Conservation (phyloP, 2,329 filamentous ascomycete genomes). For the Claviceps monticola region DNA sequence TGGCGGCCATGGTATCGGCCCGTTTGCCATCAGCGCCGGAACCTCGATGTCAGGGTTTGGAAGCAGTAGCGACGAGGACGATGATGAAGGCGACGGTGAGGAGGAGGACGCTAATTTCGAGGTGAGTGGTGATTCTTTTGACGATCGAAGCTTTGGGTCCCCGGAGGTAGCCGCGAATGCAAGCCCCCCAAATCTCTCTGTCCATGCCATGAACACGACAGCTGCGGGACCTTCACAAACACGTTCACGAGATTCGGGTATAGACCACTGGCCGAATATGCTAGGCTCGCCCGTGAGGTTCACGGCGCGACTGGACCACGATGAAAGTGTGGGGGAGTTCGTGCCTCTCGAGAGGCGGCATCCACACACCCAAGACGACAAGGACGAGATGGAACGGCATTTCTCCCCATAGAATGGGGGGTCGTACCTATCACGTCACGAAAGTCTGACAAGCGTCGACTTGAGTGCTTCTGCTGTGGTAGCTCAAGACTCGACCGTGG, state of each 20-base stretch:
- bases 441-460: conserved; percentile 8
- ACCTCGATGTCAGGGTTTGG: conserved; percentile 82
- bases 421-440: background rate
- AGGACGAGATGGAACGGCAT: background rate
- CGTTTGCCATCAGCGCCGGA: conserved; percentile 59
- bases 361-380: background rate
- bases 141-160: conserved; percentile 15
- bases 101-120: conserved; percentile 60
- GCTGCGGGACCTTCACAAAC: conserved; percentile 16
- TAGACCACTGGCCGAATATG: conserved; percentile 6
- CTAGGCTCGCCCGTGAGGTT: conserved; percentile 5
- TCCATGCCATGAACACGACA: conserved; percentile 18
- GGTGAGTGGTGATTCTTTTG: conserved; percentile 37
- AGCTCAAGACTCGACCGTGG: background rate
- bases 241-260: conserved; percentile 11
- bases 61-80: conserved; percentile 89
- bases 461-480: background rate
- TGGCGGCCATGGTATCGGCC: conserved; percentile 52
- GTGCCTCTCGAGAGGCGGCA: background rate
- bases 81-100: conserved; percentile 81
- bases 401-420: conserved; percentile 5
- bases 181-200: conserved; percentile 10
- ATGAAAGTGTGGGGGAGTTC: conserved; percentile 4
- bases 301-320: conserved; percentile 3
- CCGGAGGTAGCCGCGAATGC: conserved; percentile 15